Evolutionary conservation across 805 yeast species (phyloP).

Genomic region (Lachancea fermentati): DNA sequence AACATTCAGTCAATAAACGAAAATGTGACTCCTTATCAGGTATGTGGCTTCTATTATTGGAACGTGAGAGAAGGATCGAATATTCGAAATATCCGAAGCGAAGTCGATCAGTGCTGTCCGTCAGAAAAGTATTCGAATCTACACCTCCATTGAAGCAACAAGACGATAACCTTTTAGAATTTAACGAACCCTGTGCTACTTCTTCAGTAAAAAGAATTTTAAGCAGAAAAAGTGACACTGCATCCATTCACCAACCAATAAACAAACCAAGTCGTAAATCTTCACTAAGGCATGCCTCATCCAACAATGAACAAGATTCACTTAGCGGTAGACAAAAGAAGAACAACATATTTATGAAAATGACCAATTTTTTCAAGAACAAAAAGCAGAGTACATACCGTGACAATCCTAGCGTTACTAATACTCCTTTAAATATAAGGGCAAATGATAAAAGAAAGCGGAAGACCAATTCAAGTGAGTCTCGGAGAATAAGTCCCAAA

Average conservation of each 20-base stretch:
- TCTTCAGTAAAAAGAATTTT: slow-evolving; percentile 24
- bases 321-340: slow-evolving; percentile 1
- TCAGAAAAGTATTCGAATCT: slow-evolving; percentile 29
- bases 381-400: slow-evolving; percentile 4
- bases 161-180: background rate
- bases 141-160: slow-evolving; percentile 1
- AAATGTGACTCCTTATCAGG: slow-evolving; percentile 72
- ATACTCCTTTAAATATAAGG: slow-evolving; percentile 1
- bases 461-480: slow-evolving; percentile 9
- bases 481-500: slow-evolving; percentile 6
- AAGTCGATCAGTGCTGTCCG: slow-evolving; percentile 32
- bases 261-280: slow-evolving; percentile 10
- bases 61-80: slow-evolving; percentile 36
- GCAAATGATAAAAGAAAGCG: slow-evolving; percentile 9
- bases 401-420: background rate
- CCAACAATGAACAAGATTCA: background rate
- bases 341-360: slow-evolving; percentile 9
- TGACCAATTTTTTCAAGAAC: slow-evolving; percentile 9
- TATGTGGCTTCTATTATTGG: slow-evolving; percentile 62
- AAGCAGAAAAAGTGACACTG: slow-evolving; percentile 19
- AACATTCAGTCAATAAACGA: slow-evolving; percentile 48
- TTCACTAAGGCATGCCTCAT: background rate
- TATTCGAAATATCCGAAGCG: slow-evolving; percentile 30
- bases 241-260: slow-evolving; percentile 10
- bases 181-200: slow-evolving; percentile 5